phyloP scores from a whole-genome alignment of 257 asterid genomes.

The Solanum corneliomulleri region DNA sequence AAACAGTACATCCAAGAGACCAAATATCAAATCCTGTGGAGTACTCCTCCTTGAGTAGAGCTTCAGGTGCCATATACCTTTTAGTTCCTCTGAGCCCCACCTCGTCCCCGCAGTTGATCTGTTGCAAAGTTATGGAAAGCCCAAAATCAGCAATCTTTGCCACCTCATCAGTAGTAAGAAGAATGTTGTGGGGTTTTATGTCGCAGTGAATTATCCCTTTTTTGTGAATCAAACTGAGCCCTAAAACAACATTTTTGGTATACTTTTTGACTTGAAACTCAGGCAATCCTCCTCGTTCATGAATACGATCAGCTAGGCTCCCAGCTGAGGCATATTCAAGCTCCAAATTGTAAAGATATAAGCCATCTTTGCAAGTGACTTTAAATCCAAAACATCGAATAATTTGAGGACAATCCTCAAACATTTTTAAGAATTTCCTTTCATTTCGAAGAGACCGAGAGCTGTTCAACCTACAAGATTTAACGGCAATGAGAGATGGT shows the following conservation, averaged over 20 bases:
- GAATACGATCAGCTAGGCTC: background rate
- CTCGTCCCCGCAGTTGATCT: background rate
- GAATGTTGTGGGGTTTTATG: background rate
- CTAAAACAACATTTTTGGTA: background rate
- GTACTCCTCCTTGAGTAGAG: background rate
- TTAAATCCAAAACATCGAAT: too few relatives aligned
- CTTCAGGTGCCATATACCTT: slow-evolving; percentile 1
- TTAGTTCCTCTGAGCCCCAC: background rate
- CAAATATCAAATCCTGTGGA: background rate
- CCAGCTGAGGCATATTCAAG: too few relatives aligned
- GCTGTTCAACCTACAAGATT: background rate
- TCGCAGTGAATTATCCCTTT: background rate
- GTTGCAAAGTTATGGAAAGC: background rate
- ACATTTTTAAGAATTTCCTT: background rate
- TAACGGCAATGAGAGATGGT: background rate
- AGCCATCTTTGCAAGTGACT: too few relatives aligned
- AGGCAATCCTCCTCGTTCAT: background rate
- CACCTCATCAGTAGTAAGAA: background rate
- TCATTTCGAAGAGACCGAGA: background rate
- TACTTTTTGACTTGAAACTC: background rate
- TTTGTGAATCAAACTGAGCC: background rate
- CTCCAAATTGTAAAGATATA: too few relatives aligned
- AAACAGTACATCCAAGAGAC: background rate
- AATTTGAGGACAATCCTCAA: too few relatives aligned
- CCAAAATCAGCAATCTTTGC: slow-evolving; percentile 2